Evolutionary conservation across 225 moss, liverwort and hornwort species (phyloP).

Genomic region (Sphagnum contortum): DNA sequence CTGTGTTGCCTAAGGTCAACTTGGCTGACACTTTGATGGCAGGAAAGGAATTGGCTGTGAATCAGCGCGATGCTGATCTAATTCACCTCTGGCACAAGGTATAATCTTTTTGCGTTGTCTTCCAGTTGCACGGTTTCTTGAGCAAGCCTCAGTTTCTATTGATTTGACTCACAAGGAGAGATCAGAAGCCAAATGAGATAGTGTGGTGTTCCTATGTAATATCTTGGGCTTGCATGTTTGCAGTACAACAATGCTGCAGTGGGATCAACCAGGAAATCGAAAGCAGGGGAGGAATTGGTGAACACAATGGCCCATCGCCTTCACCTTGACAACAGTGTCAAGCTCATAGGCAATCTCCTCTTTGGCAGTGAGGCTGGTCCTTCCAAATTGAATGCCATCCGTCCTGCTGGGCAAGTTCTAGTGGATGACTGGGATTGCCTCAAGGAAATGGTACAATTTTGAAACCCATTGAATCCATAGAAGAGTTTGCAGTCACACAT

Average conservation of each 20-base stretch:
- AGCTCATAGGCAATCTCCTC: constrained; percentile 70
- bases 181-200: no score
- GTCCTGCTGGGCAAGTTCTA: constrained; percentile 44
- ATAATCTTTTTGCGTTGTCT: background rate
- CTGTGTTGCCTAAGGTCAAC: constrained; percentile 23
- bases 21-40: constrained; percentile 12
- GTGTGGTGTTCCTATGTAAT: no score
- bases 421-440: constrained; percentile 90
- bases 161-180: no score
- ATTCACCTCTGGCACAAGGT: constrained; percentile 89
- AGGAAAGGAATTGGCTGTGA: constrained; percentile 17
- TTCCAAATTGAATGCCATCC: constrained; percentile 36
- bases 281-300: constrained; percentile 47
- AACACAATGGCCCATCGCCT: constrained; percentile 54
- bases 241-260: constrained; percentile 62
- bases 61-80: constrained; percentile 91
- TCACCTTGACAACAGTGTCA: constrained; percentile 76
- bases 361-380: constrained; percentile 49
- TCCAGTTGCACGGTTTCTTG: no score
- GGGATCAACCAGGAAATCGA: constrained; percentile 50
- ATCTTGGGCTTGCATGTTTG: background rate
- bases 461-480: no score
- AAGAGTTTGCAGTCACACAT: no score
- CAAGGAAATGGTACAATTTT: constrained; percentile 47
- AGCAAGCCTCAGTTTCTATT: no score